Evolutionary conservation across 2,329 filamentous ascomycete species (phyloP), one percentile per base, ranked within the genome.

Genomic region (Esteya vermicola): DNA sequence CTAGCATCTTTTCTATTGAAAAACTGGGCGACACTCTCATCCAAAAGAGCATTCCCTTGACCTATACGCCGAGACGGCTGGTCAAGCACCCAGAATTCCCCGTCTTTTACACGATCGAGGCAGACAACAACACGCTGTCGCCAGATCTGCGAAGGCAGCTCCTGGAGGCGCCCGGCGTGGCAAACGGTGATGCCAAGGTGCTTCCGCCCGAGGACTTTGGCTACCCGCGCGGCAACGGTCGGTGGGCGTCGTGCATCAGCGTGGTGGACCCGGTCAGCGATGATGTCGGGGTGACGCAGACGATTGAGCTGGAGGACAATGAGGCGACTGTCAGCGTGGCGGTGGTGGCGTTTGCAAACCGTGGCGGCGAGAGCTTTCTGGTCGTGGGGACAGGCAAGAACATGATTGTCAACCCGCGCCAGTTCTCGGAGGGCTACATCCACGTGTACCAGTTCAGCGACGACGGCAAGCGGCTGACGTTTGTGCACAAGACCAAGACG

Each of bases 231-330:
- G 86, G 78, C 20, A 77, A 74, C 44, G 81, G 84, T 18, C 82
- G 89, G 48, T 99, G 91, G 91, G 85, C 91, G 31, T 96, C 89
- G 9, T 96, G 88, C 58, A 88, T 99, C 48, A 86, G 85, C 52
- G 74, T 95, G 18, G 71, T 99, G 16, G 91, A 98, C 52, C 88
- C 91, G 0, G 56, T 89, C 3, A 72, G 66, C 14, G 73, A 81
- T 36, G 88, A 91, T 51, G 64, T 63, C 0, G 56, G 61, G 4
- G 79, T 93, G 1, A 58, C 91, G 5, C 78, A 83, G 47, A 86
- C 77, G 1, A 66, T 96, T 32, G 81, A 96, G 43, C 61, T 98
- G 0, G 79, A 81, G 37, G 79, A 91, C 31, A 96, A 98, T 50
- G 88, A 96, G 58, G 85, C 86, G 16, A 86, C 89, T 20, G 79